These are phyloP conservation scores for Hemileccinum impolitum DNA, from an alignment of 768 basidiomycete species.

Conservation along the genomic window DNA sequence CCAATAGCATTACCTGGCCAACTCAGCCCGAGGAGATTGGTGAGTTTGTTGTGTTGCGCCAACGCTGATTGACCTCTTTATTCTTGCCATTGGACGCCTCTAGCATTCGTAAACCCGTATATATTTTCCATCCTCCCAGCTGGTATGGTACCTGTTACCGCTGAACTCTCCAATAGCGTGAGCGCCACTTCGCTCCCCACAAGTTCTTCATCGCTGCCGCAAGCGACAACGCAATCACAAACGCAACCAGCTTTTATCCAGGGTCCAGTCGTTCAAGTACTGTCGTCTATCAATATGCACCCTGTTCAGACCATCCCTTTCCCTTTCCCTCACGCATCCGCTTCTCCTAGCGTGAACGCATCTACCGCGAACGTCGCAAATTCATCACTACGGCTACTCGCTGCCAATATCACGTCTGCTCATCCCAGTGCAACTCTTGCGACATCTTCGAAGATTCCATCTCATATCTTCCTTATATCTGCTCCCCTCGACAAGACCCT, in stretches of 20 bases:
- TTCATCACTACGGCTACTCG: conserved; percentile 62
- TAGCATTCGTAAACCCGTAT: conserved; percentile 76
- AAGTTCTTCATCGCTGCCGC: conserved; percentile 9
- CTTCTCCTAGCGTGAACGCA: conserved; percentile 8
- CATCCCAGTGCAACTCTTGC: conserved; percentile 36
- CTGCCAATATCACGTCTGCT: conserved; percentile 38
- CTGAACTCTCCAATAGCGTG: conserved; percentile 18
- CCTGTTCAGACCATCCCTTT: conserved; percentile 61
- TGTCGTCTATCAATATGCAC: conserved; percentile 64
- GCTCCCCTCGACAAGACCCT: conserved; percentile 72
- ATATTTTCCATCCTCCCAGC: conserved; percentile 72
- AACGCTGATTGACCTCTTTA: conserved; percentile 56
- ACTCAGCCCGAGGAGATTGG: conserved; percentile 81
- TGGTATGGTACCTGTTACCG: conserved; percentile 47
- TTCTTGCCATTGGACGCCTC: conserved; percentile 47
- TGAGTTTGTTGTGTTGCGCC: conserved; percentile 24
- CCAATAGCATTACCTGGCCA: conserved; percentile 63
- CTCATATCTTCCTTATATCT: conserved; percentile 58
- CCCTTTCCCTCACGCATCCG: conserved; percentile 47
- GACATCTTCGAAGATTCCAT: conserved; percentile 10
- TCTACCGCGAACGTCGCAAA: conserved; percentile 23
- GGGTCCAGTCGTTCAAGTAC: conserved; percentile 64
- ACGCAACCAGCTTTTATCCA: conserved; percentile 39
- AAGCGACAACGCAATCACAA: conserved; percentile 24
- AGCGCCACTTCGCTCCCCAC: conserved; percentile 13